phyloP scores from a whole-genome alignment of 176 grass and related monocot genomes.

The Triticum monococcum region DNA sequence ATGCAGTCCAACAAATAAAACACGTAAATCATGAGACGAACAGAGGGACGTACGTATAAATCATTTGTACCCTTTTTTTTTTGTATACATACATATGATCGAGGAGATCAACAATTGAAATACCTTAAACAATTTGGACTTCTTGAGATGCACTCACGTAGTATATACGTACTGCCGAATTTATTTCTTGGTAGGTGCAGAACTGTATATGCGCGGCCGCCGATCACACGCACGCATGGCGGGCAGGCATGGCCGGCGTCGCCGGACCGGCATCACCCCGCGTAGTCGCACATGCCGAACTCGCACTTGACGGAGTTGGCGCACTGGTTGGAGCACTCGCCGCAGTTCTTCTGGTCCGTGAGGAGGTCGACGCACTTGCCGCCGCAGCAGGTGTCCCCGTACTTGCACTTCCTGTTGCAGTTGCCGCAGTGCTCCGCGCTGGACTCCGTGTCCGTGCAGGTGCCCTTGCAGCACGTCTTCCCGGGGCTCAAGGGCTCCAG shows the following conservation, averaged over 20 bases:
- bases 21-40: slow-evolving; percentile 20
- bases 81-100: slow-evolving; percentile 18
- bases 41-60: background rate
- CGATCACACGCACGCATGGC: background rate
- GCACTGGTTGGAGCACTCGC: slow-evolving; percentile 23
- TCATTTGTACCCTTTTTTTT: background rate
- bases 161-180: slow-evolving; percentile 40
- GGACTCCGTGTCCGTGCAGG: slow-evolving; percentile 16
- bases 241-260: background rate
- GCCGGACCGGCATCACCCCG: background rate
- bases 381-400: slow-evolving; percentile 25
- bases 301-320: background rate
- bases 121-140: slow-evolving; percentile 26
- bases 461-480: slow-evolving; percentile 42
- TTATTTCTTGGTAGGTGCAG: slow-evolving; percentile 30
- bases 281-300: slow-evolving; percentile 38
- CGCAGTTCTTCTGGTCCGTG: slow-evolving; percentile 41
- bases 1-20: slow-evolving; percentile 8
- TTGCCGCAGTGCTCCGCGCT: slow-evolving; percentile 36
- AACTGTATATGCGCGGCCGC: background rate
- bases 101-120: slow-evolving; percentile 25
- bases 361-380: slow-evolving; percentile 42
- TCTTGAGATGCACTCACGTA: slow-evolving; percentile 17
- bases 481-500: slow-evolving; percentile 25
- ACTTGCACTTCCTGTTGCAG: slow-evolving; percentile 32